phyloP scores from a whole-genome alignment of 1,139 yeast genomes.

The Pichia sp. region DNA sequence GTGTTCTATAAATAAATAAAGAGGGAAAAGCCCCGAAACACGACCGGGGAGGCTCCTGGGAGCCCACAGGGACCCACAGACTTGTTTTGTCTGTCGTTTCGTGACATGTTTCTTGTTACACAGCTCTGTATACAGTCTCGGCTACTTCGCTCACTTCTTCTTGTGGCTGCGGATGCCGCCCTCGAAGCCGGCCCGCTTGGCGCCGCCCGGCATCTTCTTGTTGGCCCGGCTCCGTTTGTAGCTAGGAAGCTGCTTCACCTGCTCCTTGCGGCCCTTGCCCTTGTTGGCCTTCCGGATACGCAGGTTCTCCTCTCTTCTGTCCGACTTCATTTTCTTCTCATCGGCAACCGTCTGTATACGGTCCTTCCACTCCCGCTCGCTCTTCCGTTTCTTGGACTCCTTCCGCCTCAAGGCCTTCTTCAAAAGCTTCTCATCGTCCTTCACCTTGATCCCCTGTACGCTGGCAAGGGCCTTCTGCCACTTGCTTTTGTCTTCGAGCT shows the following conservation, averaged over 20 bases:
- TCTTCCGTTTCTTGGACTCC: constrained; percentile 72
- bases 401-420: constrained; percentile 82
- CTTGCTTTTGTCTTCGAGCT: constrained; percentile 63
- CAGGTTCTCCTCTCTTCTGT: constrained; percentile 86
- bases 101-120: too few relatives aligned
- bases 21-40: background rate
- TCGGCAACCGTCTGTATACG: constrained; percentile 75
- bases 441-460: constrained; percentile 83
- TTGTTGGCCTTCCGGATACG: constrained; percentile 76
- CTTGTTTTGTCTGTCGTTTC: too few relatives aligned
- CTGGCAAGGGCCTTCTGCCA: constrained; percentile 85
- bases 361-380: constrained; percentile 83
- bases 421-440: constrained; percentile 84
- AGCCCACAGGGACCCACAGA: background rate
- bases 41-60: background rate
- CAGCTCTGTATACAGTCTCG: background rate
- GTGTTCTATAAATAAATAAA: constrained; percentile 1
- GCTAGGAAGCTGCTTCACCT: constrained; percentile 60
- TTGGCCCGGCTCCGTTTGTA: constrained; percentile 44
- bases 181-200: constrained; percentile 58
- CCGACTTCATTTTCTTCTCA: constrained; percentile 67
- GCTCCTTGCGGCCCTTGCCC: constrained; percentile 65
- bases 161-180: constrained; percentile 34
- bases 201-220: constrained; percentile 30
- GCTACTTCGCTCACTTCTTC: constrained; percentile 4